phyloP scores from a whole-genome alignment of 345 rosid genomes.

The Trapa bicornis region DNA sequence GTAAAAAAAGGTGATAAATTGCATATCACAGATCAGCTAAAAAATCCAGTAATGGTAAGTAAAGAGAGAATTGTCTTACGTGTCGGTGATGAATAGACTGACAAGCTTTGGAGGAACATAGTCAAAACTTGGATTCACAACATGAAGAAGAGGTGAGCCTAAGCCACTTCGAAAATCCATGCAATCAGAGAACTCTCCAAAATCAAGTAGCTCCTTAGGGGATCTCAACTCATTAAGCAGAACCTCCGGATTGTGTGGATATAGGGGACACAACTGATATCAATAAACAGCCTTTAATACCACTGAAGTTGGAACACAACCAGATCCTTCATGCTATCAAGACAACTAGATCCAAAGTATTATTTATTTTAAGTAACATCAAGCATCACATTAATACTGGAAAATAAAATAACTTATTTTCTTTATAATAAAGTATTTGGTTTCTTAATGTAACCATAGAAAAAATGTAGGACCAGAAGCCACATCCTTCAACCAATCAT shows the following conservation, averaged over 20 bases:
- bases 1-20: neutral
- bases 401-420: no score
- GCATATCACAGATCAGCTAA: no score
- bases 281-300: constrained; percentile 4
- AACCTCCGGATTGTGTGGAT: constrained; percentile 97
- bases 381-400: neutral
- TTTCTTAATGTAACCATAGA: no score
- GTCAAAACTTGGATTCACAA: constrained; percentile 90
- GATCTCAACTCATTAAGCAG: constrained; percentile 87
- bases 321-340: neutral
- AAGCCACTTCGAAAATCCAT: constrained; percentile 59
- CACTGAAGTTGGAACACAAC: neutral
- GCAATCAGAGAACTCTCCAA: constrained; percentile 97
- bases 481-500: no score
- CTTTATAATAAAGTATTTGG: neutral
- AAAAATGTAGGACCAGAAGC: no score
- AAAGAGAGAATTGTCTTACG: constrained; percentile 29
- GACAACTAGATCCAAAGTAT: neutral
- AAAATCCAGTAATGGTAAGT: neutral
- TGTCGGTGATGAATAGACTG: constrained; percentile 92
- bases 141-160: constrained; percentile 62
- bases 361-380: neutral
- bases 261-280: constrained; percentile 82
- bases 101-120: constrained; percentile 95
- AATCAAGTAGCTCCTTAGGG: constrained; percentile 87